Evolutionary conservation across 352 stramenopile genomes (phyloP), one percentile per base, ranked within the genome.

Genomic region (Pythium scleroteichum): DNA sequence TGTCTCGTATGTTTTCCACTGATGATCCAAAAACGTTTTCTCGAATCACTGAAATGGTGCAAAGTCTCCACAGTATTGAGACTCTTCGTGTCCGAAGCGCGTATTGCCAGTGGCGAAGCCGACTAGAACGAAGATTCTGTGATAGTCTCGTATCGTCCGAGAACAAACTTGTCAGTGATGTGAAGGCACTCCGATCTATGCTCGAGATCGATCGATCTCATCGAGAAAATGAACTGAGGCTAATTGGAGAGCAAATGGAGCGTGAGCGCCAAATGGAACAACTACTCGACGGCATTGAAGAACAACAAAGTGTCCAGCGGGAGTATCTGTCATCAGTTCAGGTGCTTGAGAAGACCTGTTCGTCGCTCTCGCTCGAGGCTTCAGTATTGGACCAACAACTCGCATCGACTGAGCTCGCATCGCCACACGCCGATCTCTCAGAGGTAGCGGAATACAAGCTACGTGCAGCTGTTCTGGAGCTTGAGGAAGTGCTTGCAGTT

Each of bases 281-380:
- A 45, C 68, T 92, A 13, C 39, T 94, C 44, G 84, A 94, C 62
- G 84, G 76, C 10, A 89, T 90, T 47, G 84, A 94, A 51, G 84
- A 94, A 52, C 84, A 94, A 60, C 82, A 90, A 52, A 62, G 49
- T 6, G 79, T 78, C 6, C 76, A 83, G 6, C 74, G 82, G 8
- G 84, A 94, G 29, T 92, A 86, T 41, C 71, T 71, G 8, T 64
- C 68, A 40, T 73, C 76, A 0, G 82, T 94, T 9, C 68, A 85
- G 38, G 44, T 63, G 41, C 60, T 94, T 17, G 80, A 90, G 38
- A 80, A 64, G 12, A 53, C 87, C 33, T 89, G 80, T 40, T 78
- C 82, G 13, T 77, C 75, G 12, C 62, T 94, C 3, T 77, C 77
- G 16, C 66, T 94, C 9, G 74, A 94, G 55, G 82, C 80, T 4